phyloP scores from a whole-genome alignment of 371 early-diverging fungal genomes.

The Rhizopus delemar region DNA sequence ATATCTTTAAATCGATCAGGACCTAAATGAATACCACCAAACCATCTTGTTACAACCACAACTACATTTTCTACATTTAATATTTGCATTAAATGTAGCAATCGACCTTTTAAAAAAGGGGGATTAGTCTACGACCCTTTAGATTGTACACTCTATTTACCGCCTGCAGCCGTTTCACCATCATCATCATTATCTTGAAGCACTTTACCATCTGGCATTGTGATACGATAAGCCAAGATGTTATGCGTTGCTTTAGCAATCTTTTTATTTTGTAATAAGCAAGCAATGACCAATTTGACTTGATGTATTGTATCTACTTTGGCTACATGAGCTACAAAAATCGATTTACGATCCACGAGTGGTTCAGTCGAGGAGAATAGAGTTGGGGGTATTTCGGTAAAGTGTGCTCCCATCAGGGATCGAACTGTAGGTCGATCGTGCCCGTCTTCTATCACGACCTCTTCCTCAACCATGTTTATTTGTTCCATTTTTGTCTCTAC shows the following conservation, averaged over 20 bases:
- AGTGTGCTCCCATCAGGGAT: conserved; percentile 16
- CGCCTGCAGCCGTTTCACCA: conserved; percentile 82
- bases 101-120: conserved; percentile 48
- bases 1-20: conserved; percentile 91
- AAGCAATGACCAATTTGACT: conserved; percentile 58
- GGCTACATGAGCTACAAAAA: conserved; percentile 85
- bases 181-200: conserved; percentile 81
- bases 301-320: conserved; percentile 59
- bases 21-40: conserved; percentile 83
- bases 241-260: conserved; percentile 89
- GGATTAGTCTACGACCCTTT: background rate
- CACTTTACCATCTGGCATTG: conserved; percentile 53
- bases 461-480: background rate
- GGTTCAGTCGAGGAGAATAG: conserved; percentile 42
- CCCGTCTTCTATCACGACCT: conserved; percentile 1
- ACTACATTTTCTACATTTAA: conserved; percentile 73
- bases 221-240: conserved; percentile 86
- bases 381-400: conserved; percentile 31
- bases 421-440: conserved; percentile 32
- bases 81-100: conserved; percentile 77
- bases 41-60: conserved; percentile 90
- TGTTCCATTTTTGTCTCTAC: background rate
- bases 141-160: conserved; percentile 22
- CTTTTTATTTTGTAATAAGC: conserved; percentile 71
- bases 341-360: conserved; percentile 80